Conservation (phyloP, 495 filamentous ascomycete genomes). For the Penicillium samsonianum region DNA sequence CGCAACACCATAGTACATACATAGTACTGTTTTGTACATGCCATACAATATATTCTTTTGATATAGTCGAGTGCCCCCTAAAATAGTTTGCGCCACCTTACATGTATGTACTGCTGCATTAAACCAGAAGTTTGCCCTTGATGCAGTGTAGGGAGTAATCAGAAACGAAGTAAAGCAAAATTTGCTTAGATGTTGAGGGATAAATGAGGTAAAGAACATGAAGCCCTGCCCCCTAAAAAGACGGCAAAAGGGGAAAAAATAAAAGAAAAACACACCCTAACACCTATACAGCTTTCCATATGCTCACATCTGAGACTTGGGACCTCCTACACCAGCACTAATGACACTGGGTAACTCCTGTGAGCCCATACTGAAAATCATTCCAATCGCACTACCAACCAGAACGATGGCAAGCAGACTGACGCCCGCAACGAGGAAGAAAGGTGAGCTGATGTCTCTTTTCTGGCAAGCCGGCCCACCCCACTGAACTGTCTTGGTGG, state of each 20-base stretch:
- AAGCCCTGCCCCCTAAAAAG: background rate
- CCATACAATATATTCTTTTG: background rate
- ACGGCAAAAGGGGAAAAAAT: background rate
- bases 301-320: slow-evolving; percentile 45
- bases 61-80: background rate
- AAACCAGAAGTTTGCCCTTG: background rate
- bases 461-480: slow-evolving; percentile 89
- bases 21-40: background rate
- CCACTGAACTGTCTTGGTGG: slow-evolving; percentile 61
- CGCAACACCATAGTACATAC: background rate
- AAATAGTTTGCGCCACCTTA: background rate
- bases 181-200: background rate
- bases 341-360: slow-evolving; percentile 83
- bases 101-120: background rate
- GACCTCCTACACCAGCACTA: slow-evolving; percentile 74
- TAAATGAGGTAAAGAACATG: background rate
- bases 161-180: background rate
- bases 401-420: slow-evolving; percentile 62
- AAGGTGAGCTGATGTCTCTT: slow-evolving; percentile 81
- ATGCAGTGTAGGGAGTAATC: background rate
- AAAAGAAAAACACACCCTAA: background rate
- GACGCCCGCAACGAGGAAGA: slow-evolving; percentile 79
- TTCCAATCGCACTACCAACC: slow-evolving; percentile 64
- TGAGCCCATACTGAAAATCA: slow-evolving; percentile 77
- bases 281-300: background rate